Percentiles rank a stretch among this genome's conserved stretches.
These are phyloP conservation scores for Mollisiaceae sp. DNA, from an alignment of 2,329 filamentous ascomycete genomes.

Conservation along the genomic window DNA sequence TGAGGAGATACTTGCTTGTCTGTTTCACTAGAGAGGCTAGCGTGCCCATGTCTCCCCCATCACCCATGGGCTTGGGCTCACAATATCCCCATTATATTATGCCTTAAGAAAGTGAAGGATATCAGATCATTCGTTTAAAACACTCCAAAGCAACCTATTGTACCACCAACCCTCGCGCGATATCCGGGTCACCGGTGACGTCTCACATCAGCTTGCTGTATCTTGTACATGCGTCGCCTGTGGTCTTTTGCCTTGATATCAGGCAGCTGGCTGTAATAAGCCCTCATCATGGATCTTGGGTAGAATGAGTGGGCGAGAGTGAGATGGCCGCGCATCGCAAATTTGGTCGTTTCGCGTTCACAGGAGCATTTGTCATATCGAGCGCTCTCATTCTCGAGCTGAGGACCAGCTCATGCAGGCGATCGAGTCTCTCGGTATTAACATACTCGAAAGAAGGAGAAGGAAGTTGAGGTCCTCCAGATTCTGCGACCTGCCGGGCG, in stretches of 20 bases:
- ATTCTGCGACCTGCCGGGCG: no score
- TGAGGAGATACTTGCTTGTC: background rate
- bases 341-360: no score
- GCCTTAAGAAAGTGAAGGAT: background rate
- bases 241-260: background rate
- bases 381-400: no score
- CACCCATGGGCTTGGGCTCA: background rate
- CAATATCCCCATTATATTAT: background rate
- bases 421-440: no score
- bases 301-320: no score
- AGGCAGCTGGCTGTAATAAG: background rate
- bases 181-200: background rate
- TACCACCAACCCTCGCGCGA: background rate
- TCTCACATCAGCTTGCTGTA: background rate
- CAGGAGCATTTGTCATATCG: no score
- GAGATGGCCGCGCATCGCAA: no score
- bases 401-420: no score
- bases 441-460: no score
- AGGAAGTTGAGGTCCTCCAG: no score
- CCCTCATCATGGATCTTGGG: no score
- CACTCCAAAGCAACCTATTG: background rate
- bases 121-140: background rate
- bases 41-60: background rate
- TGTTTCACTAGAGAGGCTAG: background rate
- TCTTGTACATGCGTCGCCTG: background rate